Evolutionary conservation across 2,329 filamentous ascomycete genomes (phyloP).

Genomic region (Trichoderma arundinaceum): DNA sequence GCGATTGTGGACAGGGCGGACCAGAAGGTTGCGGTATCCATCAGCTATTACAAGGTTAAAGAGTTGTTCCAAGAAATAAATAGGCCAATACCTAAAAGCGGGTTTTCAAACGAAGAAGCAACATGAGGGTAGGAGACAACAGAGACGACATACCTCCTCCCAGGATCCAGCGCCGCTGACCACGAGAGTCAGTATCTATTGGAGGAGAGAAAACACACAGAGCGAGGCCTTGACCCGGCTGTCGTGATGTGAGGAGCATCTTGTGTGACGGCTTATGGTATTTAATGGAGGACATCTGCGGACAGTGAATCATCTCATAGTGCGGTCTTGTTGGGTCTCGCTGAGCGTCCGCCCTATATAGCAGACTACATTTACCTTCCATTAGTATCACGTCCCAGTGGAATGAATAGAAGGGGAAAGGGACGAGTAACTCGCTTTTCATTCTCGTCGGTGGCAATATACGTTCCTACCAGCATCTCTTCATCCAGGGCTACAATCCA

Average conservation of each 20-base stretch:
- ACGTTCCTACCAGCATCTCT: slow-evolving; percentile 46
- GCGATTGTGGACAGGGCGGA: slow-evolving; percentile 38
- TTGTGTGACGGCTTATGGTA: slow-evolving; percentile 52
- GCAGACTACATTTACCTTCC: not conserved
- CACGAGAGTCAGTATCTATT: slow-evolving; percentile 32
- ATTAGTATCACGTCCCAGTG: not conserved
- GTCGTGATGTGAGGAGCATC: slow-evolving; percentile 51
- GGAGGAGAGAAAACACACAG: slow-evolving; percentile 49
- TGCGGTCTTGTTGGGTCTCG: not conserved
- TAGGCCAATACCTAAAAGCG: too few species aligned
- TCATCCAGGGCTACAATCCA: slow-evolving; percentile 44
- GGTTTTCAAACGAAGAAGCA: not conserved
- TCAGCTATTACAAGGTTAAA: slow-evolving; percentile 38
- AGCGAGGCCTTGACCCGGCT: slow-evolving; percentile 42
- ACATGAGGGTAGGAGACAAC: not conserved
- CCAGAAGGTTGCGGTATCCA: slow-evolving; percentile 43
- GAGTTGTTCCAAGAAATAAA: not conserved
- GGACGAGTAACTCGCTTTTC: slow-evolving; percentile 44
- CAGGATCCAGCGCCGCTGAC: slow-evolving; percentile 44
- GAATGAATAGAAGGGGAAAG: not conserved
- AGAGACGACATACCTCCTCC: slow-evolving; percentile 42
- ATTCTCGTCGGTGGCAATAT: slow-evolving; percentile 52
- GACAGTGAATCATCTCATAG: slow-evolving; percentile 45
- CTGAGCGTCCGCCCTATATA: slow-evolving; percentile 33
- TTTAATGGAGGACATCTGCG: slow-evolving; percentile 54